These are phyloP conservation scores for Lepiota venenata DNA, from an alignment of 768 basidiomycete species.

Conservation along the genomic window DNA sequence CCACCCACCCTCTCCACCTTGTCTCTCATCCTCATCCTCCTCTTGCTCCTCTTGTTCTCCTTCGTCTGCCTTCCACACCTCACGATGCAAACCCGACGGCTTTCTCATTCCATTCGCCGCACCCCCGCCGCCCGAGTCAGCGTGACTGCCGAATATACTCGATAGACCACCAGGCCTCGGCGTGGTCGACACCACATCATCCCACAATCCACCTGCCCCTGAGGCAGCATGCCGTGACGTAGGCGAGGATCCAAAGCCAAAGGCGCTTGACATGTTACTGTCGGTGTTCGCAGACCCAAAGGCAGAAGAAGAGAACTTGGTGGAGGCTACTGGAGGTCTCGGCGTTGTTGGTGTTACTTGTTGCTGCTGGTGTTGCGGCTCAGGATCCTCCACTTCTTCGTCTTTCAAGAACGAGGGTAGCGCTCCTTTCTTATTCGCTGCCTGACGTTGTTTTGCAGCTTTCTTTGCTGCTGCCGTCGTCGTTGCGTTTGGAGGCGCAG, in stretches of 20 bases:
- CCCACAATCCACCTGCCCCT: slow-evolving; percentile 7
- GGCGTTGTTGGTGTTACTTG: neutral
- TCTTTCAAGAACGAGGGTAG: neutral
- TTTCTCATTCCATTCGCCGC: slow-evolving; percentile 1
- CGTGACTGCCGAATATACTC: neutral
- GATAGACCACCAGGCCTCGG: slow-evolving; percentile 1
- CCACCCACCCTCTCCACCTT: slow-evolving; percentile 3
- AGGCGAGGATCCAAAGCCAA: slow-evolving; percentile 1
- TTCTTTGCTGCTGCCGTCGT: neutral
- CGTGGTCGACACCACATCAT: slow-evolving; percentile 6
- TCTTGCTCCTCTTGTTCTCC: slow-evolving; percentile 1
- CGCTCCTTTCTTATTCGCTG: slow-evolving; percentile 2
- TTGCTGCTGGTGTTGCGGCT: neutral
- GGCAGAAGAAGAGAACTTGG: slow-evolving; percentile 4
- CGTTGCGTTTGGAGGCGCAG: neutral
- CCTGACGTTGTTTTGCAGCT: slow-evolving; percentile 1
- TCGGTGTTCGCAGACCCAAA: neutral
- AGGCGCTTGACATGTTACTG: neutral
- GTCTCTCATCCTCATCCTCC: slow-evolving; percentile 2
- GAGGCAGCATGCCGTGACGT: neutral
- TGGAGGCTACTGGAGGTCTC: neutral
- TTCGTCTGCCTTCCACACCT: slow-evolving; percentile 8
- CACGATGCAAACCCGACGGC: slow-evolving; percentile 2
- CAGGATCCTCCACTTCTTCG: slow-evolving; percentile 3
- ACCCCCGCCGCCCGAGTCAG: neutral